Evolutionary conservation across 176 grass and related monocot genomes (phyloP).

Genomic region (Eragrostis nindensis): DNA sequence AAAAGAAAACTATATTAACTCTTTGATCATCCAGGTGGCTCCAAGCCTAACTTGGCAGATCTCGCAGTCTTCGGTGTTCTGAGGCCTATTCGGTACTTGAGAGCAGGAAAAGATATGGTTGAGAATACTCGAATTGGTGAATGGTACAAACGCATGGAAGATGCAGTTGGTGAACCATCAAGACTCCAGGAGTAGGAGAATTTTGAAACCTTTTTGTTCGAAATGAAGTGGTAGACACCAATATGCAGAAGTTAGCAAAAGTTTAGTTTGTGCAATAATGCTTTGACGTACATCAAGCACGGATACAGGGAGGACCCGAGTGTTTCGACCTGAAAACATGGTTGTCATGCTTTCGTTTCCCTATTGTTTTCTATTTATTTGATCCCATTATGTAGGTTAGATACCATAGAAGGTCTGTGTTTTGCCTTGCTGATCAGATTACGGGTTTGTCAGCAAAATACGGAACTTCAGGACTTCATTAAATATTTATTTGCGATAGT

Average conservation of each 20-base stretch:
- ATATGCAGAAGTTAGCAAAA: conserved; percentile 4
- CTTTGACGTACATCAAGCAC: background rate
- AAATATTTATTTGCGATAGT: no score
- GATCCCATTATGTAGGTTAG: no score
- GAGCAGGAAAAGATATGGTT: conserved; percentile 88
- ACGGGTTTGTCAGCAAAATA: no score
- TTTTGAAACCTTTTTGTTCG: background rate
- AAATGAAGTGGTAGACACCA: background rate
- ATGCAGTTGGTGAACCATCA: conserved; percentile 75
- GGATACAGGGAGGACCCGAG: background rate
- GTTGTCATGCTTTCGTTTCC: background rate
- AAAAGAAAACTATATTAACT: background rate
- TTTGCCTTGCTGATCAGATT: no score
- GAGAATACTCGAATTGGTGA: conserved; percentile 83
- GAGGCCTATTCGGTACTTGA: conserved; percentile 82
- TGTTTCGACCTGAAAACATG: conserved; percentile 11
- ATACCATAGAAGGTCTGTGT: no score
- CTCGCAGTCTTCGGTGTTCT: conserved; percentile 91
- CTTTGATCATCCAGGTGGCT: conserved; percentile 54
- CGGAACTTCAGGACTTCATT: no score
- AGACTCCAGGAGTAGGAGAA: conserved; percentile 54
- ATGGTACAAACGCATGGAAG: conserved; percentile 94
- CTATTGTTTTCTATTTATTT: background rate
- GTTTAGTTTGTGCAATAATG: conserved; percentile 21
- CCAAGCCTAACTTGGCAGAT: conserved; percentile 92